phyloP scores from a whole-genome alignment of 2,329 filamentous ascomycete species.

The Cylindrodendrum hubeiense region DNA sequence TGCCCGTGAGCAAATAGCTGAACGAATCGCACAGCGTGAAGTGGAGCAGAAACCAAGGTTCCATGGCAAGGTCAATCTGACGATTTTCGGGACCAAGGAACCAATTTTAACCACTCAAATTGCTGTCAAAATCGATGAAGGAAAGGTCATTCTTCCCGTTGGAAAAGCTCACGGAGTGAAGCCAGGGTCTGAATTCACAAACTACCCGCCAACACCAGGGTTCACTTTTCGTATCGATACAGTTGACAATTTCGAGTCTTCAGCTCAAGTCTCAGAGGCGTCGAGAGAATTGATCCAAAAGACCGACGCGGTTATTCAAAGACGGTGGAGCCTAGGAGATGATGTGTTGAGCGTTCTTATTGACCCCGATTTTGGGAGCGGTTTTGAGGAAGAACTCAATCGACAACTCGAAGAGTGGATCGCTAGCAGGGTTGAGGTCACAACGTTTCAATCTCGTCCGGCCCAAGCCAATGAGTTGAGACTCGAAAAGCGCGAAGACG shows the following conservation, averaged over 20 bases:
- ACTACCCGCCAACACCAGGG: background rate
- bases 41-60: background rate
- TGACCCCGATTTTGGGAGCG: background rate
- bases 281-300: background rate
- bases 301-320: background rate
- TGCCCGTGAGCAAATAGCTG: background rate
- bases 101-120: background rate
- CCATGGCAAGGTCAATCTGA: background rate
- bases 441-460: background rate
- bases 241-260: background rate
- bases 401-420: background rate
- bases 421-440: background rate
- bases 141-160: background rate
- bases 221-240: background rate
- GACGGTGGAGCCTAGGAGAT: background rate
- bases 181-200: background rate
- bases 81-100: background rate
- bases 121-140: background rate
- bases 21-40: background rate
- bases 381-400: background rate
- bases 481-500: background rate
- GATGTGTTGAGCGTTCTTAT: background rate
- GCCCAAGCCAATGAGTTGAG: background rate
- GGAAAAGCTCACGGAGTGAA: background rate
- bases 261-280: too few species aligned